Evolutionary conservation across 1,284 basidiomycete species (phyloP).

Genomic region (Ceratorhiza oryzae-sativae): DNA sequence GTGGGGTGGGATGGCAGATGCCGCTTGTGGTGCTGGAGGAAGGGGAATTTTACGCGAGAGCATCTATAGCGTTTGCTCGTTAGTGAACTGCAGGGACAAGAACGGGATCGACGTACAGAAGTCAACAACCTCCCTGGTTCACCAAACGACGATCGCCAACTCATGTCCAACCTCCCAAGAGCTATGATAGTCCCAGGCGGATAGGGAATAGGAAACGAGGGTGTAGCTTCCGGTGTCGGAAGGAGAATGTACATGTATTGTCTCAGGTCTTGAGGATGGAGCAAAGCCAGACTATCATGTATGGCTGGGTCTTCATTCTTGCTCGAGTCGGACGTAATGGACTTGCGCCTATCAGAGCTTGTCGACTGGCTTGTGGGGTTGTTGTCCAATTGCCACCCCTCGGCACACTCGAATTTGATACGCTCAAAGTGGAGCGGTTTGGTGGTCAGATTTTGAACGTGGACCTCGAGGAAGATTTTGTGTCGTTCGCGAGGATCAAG

Average conservation of each 20-base stretch:
- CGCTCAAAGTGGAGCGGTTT: conserved; percentile 78
- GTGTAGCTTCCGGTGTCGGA: conserved; percentile 54
- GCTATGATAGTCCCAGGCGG: conserved; percentile 73
- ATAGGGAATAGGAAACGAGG: conserved; percentile 60
- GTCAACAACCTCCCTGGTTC: conserved; percentile 84
- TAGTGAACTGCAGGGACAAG: neutral
- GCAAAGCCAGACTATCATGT: conserved; percentile 56
- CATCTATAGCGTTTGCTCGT: conserved; percentile 54
- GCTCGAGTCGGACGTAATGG: conserved; percentile 43
- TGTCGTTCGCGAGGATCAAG: conserved; percentile 68
- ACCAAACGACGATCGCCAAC: conserved; percentile 80
- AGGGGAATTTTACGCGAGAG: conserved; percentile 68
- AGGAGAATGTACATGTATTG: conserved; percentile 85
- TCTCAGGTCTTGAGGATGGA: conserved; percentile 80
- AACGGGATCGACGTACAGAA: conserved; percentile 55
- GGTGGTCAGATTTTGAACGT: conserved; percentile 83
- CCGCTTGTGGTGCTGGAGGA: conserved; percentile 54
- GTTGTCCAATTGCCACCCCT: conserved; percentile 70
- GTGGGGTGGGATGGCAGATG: conserved; percentile 73
- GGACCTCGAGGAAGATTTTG: conserved; percentile 85
- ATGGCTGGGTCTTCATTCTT: conserved; percentile 47
- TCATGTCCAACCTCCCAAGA: conserved; percentile 80
- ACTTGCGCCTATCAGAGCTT: neutral
- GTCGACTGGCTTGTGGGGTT: conserved; percentile 51
- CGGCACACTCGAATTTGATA: conserved; percentile 74